These are phyloP conservation scores for Capniomyces stellatus DNA, from an alignment of 371 early-diverging fungal genomes.

Conservation along the genomic window DNA sequence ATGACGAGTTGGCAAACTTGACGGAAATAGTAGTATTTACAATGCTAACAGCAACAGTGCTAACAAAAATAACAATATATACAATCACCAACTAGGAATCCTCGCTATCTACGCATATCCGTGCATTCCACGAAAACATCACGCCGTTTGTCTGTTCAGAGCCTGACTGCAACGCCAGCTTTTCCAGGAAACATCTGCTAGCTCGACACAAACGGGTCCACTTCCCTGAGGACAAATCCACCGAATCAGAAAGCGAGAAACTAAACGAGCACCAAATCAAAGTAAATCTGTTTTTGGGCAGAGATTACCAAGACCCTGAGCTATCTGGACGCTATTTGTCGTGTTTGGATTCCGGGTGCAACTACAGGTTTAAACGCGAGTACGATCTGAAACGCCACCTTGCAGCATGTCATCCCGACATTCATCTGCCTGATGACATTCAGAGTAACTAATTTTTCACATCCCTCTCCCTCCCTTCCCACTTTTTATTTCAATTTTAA, in stretches of 20 bases:
- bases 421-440: too few relatives aligned
- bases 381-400: conserved; percentile 10
- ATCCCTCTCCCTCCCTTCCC: too few relatives aligned
- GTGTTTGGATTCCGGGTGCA: conserved; percentile 9
- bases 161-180: conserved; percentile 12
- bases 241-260: not conserved
- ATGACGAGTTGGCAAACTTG: too few relatives aligned
- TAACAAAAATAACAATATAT: too few relatives aligned
- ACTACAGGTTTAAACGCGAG: conserved; percentile 16
- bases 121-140: conserved; percentile 7
- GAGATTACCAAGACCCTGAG: conserved; percentile 15
- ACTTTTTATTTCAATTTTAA: too few relatives aligned
- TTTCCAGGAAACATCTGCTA: conserved; percentile 11
- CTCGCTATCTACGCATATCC: conserved; percentile 8
- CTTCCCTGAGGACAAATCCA: not conserved
- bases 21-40: too few relatives aligned
- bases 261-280: conserved; percentile 4
- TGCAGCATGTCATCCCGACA: too few relatives aligned
- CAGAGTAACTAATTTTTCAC: too few relatives aligned
- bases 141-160: conserved; percentile 12
- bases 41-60: too few relatives aligned
- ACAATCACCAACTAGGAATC: not conserved
- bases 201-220: conserved; percentile 9
- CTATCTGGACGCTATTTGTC: conserved; percentile 12
- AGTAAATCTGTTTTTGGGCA: conserved; percentile 15